Evolutionary conservation across 2,329 filamentous ascomycete species (phyloP), one percentile per base, ranked within the genome.

Genomic region (Aspergillus pseudoterreus): DNA sequence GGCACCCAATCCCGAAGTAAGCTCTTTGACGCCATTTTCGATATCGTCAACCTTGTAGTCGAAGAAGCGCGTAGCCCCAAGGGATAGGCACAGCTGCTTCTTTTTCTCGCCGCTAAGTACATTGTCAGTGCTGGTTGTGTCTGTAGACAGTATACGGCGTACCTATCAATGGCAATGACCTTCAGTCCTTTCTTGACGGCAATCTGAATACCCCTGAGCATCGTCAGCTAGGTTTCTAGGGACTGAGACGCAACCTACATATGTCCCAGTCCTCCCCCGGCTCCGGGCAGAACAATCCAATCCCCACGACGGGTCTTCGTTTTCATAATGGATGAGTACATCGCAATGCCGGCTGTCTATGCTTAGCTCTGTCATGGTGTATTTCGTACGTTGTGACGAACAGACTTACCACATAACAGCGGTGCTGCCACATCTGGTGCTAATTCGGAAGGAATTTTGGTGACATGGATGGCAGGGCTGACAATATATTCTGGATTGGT

Each of bases 1-100:
- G 0, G 72, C 75, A 15, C 75, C 75, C 35, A 75, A 66, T 1
- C 71, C 69, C 2, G 63, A 66, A 1, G 75, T 77, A 24, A 74
- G 53, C 0, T 62, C 59, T 50, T 68, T 71, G 4, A 76, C 73
- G 22, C 66, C 66, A 15, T 67, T 57, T 12, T 75, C 70, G 21
- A 68, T 68, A 36, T 76, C 65, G 17, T 74, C 65, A 10, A 56
- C 51, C 21, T 62, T 63, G 53, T 66, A 71, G 49, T 72, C 69
- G 6, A 72, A 47, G 47, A 70, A 72, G 35, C 56, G 55, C 10
- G 59, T 58, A 17, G 69, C 69, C 5, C 69, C 69, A 3, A 70
- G 57, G 1, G 63, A 62, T 22, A 66, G 56, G 39, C 67, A 71
- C 4, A 71, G 57, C 15, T 69, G 54, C 42, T 54, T 63, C 43